Base-by-base conservation (phyloP, 164 flowering plant species). In the Taxillus chinensis region DNA sequence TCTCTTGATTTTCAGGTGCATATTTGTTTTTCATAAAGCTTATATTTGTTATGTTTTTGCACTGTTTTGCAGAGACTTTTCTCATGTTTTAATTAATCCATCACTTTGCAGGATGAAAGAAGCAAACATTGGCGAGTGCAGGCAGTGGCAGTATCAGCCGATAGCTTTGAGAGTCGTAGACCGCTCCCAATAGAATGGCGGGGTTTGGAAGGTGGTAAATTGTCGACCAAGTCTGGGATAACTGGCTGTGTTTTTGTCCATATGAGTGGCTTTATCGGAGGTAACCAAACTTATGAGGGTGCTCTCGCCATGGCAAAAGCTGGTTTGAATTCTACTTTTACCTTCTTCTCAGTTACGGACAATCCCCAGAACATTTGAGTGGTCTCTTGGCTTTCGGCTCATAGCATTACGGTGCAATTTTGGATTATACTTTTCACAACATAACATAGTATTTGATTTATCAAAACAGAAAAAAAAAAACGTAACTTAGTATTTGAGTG, bases 251-350 rank as follows among this genome's bases (percentile, higher is more conserved):
- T 90, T 59, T 92, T 92, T 66, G 89, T 92, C 63, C 96, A 90
- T 50, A 87, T 83, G 87, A 87, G 96, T 55, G 96, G 96, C 5
- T 92, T 92, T 57, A 86, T 86, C 70, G 96, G 98, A 56, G 98
- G 96, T 53, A 92, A 86, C 57, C 63, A 74, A 55, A 85, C 67
- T 41, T 90, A 72, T 52, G 95, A 90, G 45, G 98, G 98, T 65
- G 96, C 92, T 64, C 72, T 92, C 38, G 87, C 93, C n/a, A 90
- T 92, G 98, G 96, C 96, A 8, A 79, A 68, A 71, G 82, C 80
- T 71, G 81, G 80, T 61, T 64, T 92, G 69, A 83, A 71, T 27
- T 27, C 27, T 27, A 69, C 69, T 74, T 40, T 74, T 27, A 27
- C 27, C 27, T 27, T 27, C 27, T 0, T 27, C 27, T 0, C 27